Evolutionary conservation across 2,329 filamentous ascomycete species (phyloP), one percentile per base, ranked within the genome.

Genomic region (Aspergillus pseudotamarii): DNA sequence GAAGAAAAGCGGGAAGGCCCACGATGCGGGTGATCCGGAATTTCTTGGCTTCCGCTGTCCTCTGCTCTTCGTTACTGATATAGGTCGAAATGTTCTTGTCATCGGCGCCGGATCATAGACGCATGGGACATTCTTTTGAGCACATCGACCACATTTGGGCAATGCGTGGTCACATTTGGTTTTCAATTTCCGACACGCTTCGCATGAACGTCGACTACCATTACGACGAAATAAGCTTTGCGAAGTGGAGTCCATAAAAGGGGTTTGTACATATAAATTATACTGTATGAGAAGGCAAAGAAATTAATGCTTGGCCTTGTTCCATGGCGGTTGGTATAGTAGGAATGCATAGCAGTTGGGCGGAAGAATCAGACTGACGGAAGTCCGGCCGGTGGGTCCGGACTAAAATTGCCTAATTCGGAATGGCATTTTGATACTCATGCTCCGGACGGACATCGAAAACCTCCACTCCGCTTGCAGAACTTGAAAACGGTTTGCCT

Each of bases 171-270:
- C 57, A 32, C 57, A 59, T 26, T 50, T 48, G 16, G 45, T 50
- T 26, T 59, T 59, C 30, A 53, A 36, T n/a, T 59, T 59, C 2
- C 57, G 57, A 50, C 57, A 59, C 26, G 57, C n/a, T 48, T 59
- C 57, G 30, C 57, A 59, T 14, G 57, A 48, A 12, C 50, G 57
- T n/a, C n/a, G 32, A 16, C 57, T 32, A 11, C 57, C 57, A 28
- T 59, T 59, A 1, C 57, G 57, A 48, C 57, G 57, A 11, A 59
- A 12, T 11, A 28, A n/a, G 30, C 38, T 30, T 8, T 46, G 19
- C 1, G 57, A 51, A 19, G 45, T 21, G 8, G 46, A 21, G 12
- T 59, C 46, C 46, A 50, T 50, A 21, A 46, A 21, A 46, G 4
- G 9, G 11, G 43, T 1, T 6, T 9, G 14, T 1, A 23, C 6